Base-by-base conservation (phyloP, 2,329 filamentous ascomycete genomes). In the Hypoxylon sp. region DNA sequence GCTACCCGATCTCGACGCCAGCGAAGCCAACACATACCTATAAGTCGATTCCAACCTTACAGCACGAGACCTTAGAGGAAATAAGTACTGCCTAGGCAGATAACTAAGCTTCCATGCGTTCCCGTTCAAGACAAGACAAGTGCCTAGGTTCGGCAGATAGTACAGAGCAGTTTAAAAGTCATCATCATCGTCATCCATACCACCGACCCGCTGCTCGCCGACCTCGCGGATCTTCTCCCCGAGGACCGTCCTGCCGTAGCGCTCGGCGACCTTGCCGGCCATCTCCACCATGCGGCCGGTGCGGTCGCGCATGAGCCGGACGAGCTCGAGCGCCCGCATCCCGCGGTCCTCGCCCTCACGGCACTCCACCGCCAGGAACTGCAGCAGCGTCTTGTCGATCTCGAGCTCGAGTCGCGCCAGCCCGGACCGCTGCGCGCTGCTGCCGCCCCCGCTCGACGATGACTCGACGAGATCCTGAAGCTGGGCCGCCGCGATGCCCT, bases 241-340 rank as follows among this genome's bases (percentile, higher is more conserved):
- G 70, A 99, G 79, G 24, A 97, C 86, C 41, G 86, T 85, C 64
- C 91, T 84, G 8, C 91, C 91, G 79, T 96, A 99, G 70, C 94
- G 84, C 74, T 91, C 87, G 7, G 95, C 95, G 51, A 99, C 87
- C 84, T 96, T 97, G 59, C 89, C 87, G 1, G 95, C 95, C 4
- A 94, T 91, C 76, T 97, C 93, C 60, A 97, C 79, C 92, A 97
- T 97, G 76, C 91, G 90, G 17, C 94, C 94, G 63, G 87, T 91
- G 47, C 88, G 84, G 79, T 98, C 94, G 46, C 86, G 86, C 89
- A 99, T 91, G 72, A 99, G 82, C 65, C 86, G 84, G 28, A 97
- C 95, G 72, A 98, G 86, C 79, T 99, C 96, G 34, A 99, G 81
- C 0, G 94, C 94, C 70, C 94, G 93, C 93, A 97, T 97, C 5